These are phyloP conservation scores for Yamadazyma songkhlaensis DNA, from an alignment of 1,139 yeast species.

Conservation along the genomic window DNA sequence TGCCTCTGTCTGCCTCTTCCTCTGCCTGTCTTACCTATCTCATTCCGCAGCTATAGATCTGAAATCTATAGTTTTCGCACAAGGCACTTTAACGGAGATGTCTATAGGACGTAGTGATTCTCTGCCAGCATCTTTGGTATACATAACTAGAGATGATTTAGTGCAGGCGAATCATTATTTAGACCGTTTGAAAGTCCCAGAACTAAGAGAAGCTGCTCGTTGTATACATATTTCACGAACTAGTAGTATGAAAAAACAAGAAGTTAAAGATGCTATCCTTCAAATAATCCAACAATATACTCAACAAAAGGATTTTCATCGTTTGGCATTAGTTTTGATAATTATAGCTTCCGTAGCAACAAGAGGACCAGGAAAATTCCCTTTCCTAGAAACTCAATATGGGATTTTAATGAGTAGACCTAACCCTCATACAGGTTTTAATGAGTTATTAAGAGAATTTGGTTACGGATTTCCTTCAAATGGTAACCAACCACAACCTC, in stretches of 20 bases:
- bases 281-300: neutral
- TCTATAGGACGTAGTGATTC: no score
- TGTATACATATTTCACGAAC: neutral
- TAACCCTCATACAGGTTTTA: neutral
- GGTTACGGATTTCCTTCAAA: constrained; percentile 1
- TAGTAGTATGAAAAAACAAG: neutral
- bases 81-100: no score
- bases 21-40: no score
- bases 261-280: neutral
- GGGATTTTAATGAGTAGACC: neutral
- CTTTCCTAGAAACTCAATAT: neutral
- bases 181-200: neutral
- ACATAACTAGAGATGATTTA: neutral
- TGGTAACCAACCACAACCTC: no score
- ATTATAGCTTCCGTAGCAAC: neutral
- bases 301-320: neutral
- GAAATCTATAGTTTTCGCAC: no score
- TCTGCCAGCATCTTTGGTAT: no score
- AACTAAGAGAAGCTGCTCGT: neutral
- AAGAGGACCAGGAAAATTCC: neutral
- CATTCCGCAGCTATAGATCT: no score
- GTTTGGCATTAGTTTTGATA: neutral
- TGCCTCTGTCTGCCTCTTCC: no score
- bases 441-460: neutral
- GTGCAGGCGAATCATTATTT: neutral